Percentiles rank a stretch among this genome's conserved stretches.
Conservation (phyloP, 441 rosid species). For the Populus hybrid region DNA sequence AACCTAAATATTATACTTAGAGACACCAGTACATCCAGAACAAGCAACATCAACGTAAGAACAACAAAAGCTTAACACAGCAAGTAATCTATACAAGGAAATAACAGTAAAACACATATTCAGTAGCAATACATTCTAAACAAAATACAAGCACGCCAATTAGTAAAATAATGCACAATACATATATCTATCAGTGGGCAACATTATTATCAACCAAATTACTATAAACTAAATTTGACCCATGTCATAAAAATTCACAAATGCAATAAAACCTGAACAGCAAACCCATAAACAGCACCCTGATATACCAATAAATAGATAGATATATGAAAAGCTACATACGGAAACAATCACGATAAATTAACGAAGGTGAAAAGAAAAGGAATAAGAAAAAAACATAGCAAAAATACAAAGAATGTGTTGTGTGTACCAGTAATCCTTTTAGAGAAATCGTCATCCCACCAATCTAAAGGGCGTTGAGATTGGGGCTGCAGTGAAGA, state of each 20-base stretch:
- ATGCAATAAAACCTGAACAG: conserved; percentile 14
- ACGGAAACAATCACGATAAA: neutral
- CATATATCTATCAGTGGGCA: neutral
- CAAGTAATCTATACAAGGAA: conserved; percentile 12
- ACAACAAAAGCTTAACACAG: conserved; percentile 10
- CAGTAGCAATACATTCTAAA: neutral
- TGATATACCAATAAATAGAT: neutral
- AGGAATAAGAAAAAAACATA: too few species aligned
- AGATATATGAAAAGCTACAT: neutral
- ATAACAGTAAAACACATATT: neutral
- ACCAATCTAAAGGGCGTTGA: conserved; percentile 54
- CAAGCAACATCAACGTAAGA: conserved; percentile 5
- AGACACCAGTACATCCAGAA: neutral
- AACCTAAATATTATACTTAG: neutral
- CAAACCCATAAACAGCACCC: conserved; percentile 8
- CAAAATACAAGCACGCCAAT: neutral
- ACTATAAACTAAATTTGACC: conserved; percentile 23
- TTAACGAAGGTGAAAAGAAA: too few species aligned
- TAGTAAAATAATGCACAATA: conserved; percentile 11
- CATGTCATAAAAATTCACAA: conserved; percentile 21
- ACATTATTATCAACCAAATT: conserved; percentile 24
- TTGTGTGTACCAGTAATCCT: conserved; percentile 55
- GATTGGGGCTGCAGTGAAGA: conserved; percentile 29
- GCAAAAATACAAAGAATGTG: neutral
- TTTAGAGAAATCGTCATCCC: conserved; percentile 65